Conservation (phyloP, 768 basidiomycete species). For the Serendipita sp. region DNA sequence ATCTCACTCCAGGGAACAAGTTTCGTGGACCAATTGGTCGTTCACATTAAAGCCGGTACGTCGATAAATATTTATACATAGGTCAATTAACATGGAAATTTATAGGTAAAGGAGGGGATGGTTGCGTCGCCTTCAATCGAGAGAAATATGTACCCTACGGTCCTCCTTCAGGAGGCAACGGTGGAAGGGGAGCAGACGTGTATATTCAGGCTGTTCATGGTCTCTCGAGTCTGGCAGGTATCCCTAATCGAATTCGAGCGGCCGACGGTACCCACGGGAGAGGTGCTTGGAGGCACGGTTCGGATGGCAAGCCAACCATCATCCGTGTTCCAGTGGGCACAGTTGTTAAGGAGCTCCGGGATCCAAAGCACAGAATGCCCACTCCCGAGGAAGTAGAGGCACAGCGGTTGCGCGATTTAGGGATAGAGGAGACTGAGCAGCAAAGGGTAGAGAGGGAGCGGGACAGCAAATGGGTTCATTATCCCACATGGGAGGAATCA, state of each 20-base stretch:
- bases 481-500: slow-evolving; percentile 46
- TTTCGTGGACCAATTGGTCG: slow-evolving; percentile 68
- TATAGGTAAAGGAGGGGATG: slow-evolving; percentile 76
- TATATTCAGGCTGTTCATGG: slow-evolving; percentile 67
- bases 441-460: slow-evolving; percentile 46
- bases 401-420: slow-evolving; percentile 29
- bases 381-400: slow-evolving; percentile 36
- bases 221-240: slow-evolving; percentile 60
- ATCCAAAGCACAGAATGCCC: slow-evolving; percentile 13
- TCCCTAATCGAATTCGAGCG: slow-evolving; percentile 54
- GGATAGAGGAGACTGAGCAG: slow-evolving; percentile 32
- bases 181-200: slow-evolving; percentile 77
- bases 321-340: slow-evolving; percentile 84
- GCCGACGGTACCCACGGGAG: slow-evolving; percentile 55
- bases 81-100: background rate
- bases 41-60: slow-evolving; percentile 63
- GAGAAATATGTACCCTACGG: slow-evolving; percentile 74
- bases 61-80: slow-evolving; percentile 1
- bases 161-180: slow-evolving; percentile 87
- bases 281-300: slow-evolving; percentile 81
- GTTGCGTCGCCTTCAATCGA: slow-evolving; percentile 84
- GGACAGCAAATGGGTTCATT: slow-evolving; percentile 63
- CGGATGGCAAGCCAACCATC: slow-evolving; percentile 50
- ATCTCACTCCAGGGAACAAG: slow-evolving; percentile 39
- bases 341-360: slow-evolving; percentile 61